Conservation (phyloP, 2,329 filamentous ascomycete species). For the Fusarium sp. region DNA sequence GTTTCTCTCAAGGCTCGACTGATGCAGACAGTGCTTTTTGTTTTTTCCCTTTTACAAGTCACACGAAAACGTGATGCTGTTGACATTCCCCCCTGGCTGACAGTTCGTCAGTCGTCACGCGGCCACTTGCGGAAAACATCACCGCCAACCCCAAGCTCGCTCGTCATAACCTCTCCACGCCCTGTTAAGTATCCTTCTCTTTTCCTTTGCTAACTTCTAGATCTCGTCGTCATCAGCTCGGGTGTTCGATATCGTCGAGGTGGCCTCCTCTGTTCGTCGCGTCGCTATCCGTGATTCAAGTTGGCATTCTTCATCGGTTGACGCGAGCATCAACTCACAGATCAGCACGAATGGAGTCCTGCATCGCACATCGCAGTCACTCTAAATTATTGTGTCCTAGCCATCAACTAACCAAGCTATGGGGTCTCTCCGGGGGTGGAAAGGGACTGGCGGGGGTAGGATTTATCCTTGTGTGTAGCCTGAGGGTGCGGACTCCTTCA, state of each 20-base stretch:
- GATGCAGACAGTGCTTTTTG: neutral
- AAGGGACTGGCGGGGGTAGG: neutral
- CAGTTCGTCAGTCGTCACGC: neutral
- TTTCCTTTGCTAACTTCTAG: neutral
- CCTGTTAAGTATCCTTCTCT: fast-evolving
- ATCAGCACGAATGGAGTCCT: neutral
- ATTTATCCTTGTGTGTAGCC: neutral
- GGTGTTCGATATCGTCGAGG: neutral
- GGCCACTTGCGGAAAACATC: neutral
- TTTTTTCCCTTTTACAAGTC: neutral
- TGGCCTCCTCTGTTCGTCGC: neutral
- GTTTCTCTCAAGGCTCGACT: neutral
- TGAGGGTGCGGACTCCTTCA: neutral
- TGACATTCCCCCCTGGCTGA: neutral
- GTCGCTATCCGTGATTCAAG: neutral
- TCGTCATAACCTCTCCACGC: neutral
- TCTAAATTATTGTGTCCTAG: neutral
- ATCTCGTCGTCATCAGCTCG: neutral
- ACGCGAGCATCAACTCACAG: neutral
- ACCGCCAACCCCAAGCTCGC: neutral
- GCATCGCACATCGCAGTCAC: neutral
- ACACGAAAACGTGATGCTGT: neutral
- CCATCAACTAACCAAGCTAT: neutral
- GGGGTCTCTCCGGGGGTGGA: neutral
- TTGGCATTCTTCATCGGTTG: neutral